Conservation (phyloP, 1,284 basidiomycete species). For the Ceratobasidium sp. region DNA sequence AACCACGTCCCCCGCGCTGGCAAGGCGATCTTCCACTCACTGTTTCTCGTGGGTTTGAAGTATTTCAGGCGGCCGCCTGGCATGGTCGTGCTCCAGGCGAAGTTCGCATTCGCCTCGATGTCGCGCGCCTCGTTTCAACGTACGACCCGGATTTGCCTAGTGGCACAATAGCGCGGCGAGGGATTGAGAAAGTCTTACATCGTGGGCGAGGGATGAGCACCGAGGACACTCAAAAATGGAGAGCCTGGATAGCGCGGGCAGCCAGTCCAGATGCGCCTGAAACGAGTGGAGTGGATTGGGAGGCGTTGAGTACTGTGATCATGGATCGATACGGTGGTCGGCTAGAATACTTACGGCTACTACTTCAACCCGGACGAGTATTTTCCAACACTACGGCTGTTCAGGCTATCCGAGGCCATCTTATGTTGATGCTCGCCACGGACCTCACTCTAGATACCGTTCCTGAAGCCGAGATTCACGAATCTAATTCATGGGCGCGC, state of each 20-base stretch:
- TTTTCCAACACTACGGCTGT: constrained; percentile 31
- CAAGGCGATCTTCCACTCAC: constrained; percentile 29
- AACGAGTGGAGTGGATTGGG: constrained; percentile 63
- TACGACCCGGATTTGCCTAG: constrained; percentile 61
- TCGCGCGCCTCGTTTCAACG: constrained; percentile 60
- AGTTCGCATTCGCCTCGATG: constrained; percentile 61
- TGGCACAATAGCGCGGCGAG: constrained; percentile 55
- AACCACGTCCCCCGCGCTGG: constrained; percentile 38
- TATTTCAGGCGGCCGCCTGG: constrained; percentile 59
- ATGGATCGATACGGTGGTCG: constrained; percentile 62
- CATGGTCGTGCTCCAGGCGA: constrained; percentile 54
- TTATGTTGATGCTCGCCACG: constrained; percentile 58
- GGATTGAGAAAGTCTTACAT: constrained; percentile 57
- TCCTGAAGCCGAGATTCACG: neutral
- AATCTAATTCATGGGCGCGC: neutral
- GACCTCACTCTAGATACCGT: constrained; percentile 55
- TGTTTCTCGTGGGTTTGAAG: constrained; percentile 50
- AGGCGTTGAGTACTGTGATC: constrained; percentile 58
- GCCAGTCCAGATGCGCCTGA: constrained; percentile 50
- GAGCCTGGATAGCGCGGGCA: constrained; percentile 47
- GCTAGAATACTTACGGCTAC: constrained; percentile 59
- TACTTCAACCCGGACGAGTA: constrained; percentile 54
- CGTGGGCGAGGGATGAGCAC: constrained; percentile 48
- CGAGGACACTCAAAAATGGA: neutral
- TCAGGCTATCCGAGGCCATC: constrained; percentile 52